A percentile compares a stretch with the other conserved stretches of the same genome.
Conservation (phyloP, 192 early-diverging fungal genomes). For the Entomortierella beljakovae region DNA sequence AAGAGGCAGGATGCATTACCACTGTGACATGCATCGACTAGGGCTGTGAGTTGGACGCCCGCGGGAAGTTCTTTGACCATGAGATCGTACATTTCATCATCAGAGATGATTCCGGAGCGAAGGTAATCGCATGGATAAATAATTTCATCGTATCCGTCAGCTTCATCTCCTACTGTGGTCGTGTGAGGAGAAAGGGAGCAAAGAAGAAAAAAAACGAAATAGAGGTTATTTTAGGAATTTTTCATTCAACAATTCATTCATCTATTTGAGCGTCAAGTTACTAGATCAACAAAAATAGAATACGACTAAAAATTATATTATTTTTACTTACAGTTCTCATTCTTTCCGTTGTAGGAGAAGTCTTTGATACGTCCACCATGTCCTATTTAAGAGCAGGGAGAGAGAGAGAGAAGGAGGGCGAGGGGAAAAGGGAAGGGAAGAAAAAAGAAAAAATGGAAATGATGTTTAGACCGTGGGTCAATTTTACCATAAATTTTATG, state of each 20-base stretch:
- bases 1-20: conserved; percentile 13
- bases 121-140: conserved; percentile 83
- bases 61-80: conserved; percentile 72
- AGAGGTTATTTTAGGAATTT: not conserved
- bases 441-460: not conserved
- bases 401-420: not conserved
- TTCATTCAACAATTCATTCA: not conserved
- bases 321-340: conserved; percentile 52
- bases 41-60: conserved; percentile 75
- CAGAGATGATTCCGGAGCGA: conserved; percentile 72
- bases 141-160: conserved; percentile 71
- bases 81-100: conserved; percentile 73
- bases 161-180: conserved; percentile 57
- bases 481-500: no score
- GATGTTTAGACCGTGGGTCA: no score
- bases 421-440: not conserved
- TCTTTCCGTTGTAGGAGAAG: conserved; percentile 51
- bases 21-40: conserved; percentile 82
- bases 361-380: conserved; percentile 57
- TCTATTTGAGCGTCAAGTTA: not conserved
- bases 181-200: no score
- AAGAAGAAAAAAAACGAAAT: not conserved
- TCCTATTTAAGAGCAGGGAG: conserved; percentile 1
- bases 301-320: no score
- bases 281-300: not conserved